phyloP scores from a whole-genome alignment of 1,284 basidiomycete species.

The Ganoderma resinaceum region DNA sequence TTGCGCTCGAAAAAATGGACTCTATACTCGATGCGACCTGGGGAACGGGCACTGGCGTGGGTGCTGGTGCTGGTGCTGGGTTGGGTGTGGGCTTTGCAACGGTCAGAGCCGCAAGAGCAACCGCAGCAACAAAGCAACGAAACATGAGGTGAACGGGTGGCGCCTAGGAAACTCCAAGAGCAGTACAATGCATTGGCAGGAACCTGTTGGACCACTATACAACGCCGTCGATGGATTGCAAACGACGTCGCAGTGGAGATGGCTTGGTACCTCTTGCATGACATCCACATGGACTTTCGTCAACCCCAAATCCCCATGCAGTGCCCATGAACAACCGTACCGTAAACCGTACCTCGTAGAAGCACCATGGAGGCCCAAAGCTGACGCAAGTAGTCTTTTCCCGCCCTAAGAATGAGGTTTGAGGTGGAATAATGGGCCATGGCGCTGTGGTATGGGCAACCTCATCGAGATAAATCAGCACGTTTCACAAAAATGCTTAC shows the following conservation, averaged over 20 bases:
- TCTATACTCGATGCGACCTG: conserved; percentile 28
- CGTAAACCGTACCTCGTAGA: no score
- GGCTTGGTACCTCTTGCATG: background rate
- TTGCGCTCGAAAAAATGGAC: conserved; percentile 33
- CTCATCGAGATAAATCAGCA: no score
- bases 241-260: background rate
- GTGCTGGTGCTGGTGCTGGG: conserved; percentile 25
- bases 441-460: no score
- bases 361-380: no score
- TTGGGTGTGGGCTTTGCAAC: conserved; percentile 6
- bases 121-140: background rate
- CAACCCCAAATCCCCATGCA: background rate
- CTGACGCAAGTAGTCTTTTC: no score
- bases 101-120: conserved; percentile 17
- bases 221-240: background rate
- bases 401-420: no score
- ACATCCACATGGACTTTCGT: background rate
- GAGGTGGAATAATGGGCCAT: no score
- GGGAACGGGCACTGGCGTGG: conserved; percentile 28
- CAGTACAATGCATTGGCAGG: background rate
- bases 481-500: no score
- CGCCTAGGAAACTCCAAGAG: background rate
- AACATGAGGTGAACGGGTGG: background rate
- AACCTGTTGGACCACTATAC: background rate
- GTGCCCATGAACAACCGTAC: background rate